Evolutionary conservation across 2,329 filamentous ascomycete species (phyloP).

Genomic region (Madurella fahalii): DNA sequence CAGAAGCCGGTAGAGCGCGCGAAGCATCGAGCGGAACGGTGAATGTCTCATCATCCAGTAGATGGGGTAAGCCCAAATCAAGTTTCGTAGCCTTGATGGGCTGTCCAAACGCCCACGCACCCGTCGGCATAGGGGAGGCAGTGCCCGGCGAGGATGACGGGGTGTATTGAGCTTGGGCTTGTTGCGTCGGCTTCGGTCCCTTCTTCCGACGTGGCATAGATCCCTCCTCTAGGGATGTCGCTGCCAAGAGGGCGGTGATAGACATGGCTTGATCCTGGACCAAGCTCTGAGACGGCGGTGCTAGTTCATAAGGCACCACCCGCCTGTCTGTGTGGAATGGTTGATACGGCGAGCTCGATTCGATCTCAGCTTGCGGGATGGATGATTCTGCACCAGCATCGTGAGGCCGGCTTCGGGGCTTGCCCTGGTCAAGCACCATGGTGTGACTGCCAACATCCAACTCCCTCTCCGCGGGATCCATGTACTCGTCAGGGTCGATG

Average conservation of each 20-base stretch:
- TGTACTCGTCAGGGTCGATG: constrained; percentile 53
- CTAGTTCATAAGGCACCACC: constrained; percentile 71
- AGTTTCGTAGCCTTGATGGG: constrained; percentile 47
- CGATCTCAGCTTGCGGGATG: constrained; percentile 79
- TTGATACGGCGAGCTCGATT: constrained; percentile 92
- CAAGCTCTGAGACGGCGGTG: constrained; percentile 12
- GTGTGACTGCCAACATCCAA: constrained; percentile 54
- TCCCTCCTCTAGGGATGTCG: constrained; percentile 39
- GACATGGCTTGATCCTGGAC: constrained; percentile 14
- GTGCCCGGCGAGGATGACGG: neutral
- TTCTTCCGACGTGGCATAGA: constrained; percentile 25
- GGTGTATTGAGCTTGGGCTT: constrained; percentile 6
- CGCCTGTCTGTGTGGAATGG: constrained; percentile 91
- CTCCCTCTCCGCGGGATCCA: constrained; percentile 51
- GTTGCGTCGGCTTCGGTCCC: constrained; percentile 7
- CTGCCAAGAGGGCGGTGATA: constrained; percentile 39
- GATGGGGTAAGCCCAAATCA: constrained; percentile 45
- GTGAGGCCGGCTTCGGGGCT: constrained; percentile 33
- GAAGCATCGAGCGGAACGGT: constrained; percentile 49
- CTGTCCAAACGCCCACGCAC: constrained; percentile 59
- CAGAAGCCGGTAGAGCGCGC: constrained; percentile 57
- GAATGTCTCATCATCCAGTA: constrained; percentile 50
- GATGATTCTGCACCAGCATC: constrained; percentile 55
- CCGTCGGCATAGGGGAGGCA: constrained; percentile 4
- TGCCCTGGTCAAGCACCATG: constrained; percentile 45